Evolutionary conservation across 2,329 filamentous ascomycete species (phyloP).

Genomic region (Capronia coronata): DNA sequence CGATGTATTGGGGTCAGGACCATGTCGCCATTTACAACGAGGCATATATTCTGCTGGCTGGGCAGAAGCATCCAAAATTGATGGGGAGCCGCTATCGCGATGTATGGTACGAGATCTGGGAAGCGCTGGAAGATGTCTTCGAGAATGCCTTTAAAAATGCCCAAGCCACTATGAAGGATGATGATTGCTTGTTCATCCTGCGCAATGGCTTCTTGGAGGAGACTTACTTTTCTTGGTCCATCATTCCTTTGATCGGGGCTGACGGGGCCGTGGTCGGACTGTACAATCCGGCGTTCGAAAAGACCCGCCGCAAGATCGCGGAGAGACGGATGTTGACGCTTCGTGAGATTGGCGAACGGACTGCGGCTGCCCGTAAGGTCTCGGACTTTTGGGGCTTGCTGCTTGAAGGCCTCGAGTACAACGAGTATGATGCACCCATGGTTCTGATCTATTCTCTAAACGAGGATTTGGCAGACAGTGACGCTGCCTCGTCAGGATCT

Average conservation of each 20-base stretch:
- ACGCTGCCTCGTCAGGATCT: conserved; percentile 65
- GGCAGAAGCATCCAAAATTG: conserved; percentile 66
- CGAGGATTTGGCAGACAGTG: conserved; percentile 61
- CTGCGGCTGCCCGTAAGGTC: conserved; percentile 64
- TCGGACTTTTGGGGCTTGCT: conserved; percentile 68
- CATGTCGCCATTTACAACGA: conserved; percentile 66
- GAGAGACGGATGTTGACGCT: conserved; percentile 74
- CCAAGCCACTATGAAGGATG: conserved; percentile 77
- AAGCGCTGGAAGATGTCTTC: conserved; percentile 62
- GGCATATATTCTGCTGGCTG: conserved; percentile 63
- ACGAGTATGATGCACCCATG: conserved; percentile 70
- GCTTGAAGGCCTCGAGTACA: conserved; percentile 62
- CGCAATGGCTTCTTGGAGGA: conserved; percentile 65
- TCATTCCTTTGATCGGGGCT: conserved; percentile 68
- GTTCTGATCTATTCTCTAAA: conserved; percentile 68
- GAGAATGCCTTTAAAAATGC: conserved; percentile 61
- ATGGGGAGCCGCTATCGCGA: conserved; percentile 67
- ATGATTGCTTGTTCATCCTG: conserved; percentile 67
- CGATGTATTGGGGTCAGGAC: conserved; percentile 73
- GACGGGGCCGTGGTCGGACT: conserved; percentile 69
- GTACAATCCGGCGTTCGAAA: conserved; percentile 76
- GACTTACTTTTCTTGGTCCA: conserved; percentile 70
- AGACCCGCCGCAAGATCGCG: conserved; percentile 69
- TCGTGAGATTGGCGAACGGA: conserved; percentile 69
- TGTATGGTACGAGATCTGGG: conserved; percentile 70